Percentiles rank a stretch among this genome's conserved stretches.
phyloP scores from a whole-genome alignment of 2,329 filamentous ascomycete species.

The Aspergillus sp. region DNA sequence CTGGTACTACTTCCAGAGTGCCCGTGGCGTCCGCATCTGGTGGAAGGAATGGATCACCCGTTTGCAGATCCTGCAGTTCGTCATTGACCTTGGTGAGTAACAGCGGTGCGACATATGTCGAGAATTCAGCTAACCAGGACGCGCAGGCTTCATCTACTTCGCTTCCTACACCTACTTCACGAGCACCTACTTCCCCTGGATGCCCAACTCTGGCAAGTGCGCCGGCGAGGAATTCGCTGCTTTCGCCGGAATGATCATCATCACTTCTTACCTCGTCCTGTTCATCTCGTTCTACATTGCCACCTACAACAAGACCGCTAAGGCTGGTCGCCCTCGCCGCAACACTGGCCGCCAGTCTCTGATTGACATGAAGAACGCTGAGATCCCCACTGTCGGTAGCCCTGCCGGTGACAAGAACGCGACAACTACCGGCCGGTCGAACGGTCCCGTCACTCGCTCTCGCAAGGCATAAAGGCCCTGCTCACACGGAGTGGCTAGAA shows the following conservation, averaged over 20 bases:
- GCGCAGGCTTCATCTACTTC: slow-evolving; percentile 91
- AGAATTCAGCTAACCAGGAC: slow-evolving; percentile 11
- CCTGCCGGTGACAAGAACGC: slow-evolving; percentile 22
- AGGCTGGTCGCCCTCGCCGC: slow-evolving; percentile 37
- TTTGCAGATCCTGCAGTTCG: slow-evolving; percentile 93
- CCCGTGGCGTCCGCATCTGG: slow-evolving; percentile 91
- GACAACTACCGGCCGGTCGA: slow-evolving; percentile 33
- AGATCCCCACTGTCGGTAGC: slow-evolving; percentile 43
- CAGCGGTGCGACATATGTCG: not conserved
- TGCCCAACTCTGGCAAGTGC: slow-evolving; percentile 79
- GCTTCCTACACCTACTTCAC: slow-evolving; percentile 99
- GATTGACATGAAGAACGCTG: slow-evolving; percentile 73
- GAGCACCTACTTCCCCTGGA: slow-evolving; percentile 76
- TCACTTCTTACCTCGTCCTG: slow-evolving; percentile 91
- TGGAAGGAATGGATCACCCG: slow-evolving; percentile 99
- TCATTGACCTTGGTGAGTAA: slow-evolving; percentile 83
- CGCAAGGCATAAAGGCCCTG: slow-evolving; percentile 37
- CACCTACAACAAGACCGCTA: slow-evolving; percentile 71
- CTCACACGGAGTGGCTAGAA: not conserved
- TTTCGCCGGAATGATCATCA: slow-evolving; percentile 81
- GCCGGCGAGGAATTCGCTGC: slow-evolving; percentile 96
- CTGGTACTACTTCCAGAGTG: slow-evolving; percentile 99
- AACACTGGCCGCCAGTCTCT: slow-evolving; percentile 74
- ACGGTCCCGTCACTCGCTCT: slow-evolving; percentile 40
- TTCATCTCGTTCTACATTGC: slow-evolving; percentile 99